Evolutionary conservation across 2,329 filamentous ascomycete genomes (phyloP), one percentile per base, ranked within the genome.

Genomic region (Alternaria sp.): DNA sequence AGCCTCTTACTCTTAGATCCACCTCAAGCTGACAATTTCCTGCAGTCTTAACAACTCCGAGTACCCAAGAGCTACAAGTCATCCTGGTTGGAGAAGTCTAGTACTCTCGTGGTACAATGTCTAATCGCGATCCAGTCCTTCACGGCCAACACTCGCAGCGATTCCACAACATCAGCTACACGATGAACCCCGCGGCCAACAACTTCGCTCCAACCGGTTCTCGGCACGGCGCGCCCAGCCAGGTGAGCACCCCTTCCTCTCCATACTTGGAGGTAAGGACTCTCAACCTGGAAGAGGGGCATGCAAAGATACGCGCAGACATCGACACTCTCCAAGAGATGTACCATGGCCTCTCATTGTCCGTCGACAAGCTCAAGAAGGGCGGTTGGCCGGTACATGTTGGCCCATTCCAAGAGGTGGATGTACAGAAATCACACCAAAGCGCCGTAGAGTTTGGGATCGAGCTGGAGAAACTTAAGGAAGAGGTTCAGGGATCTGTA

Each of bases 291-390:
- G 67, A 74, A 55, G 55, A 63, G 12, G 63, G 61, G 32, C 66
- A 73, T 40, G 40, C 7, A 12, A 61, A 32, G 36, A 40, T 76
- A 15, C 65, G 62, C 5, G 50, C 32, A 9, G 67, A 75, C 8
- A 26, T 76, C 25, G 52, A 65, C 10, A 32, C 28, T 21, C 63
- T 76, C 15, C 68, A 65, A 19, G 63, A 67, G 13, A 9, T 69
- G 3, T 66, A 49, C 44, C 67, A 71, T 30, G 47, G 40, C 7
- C 65, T 78, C 32, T 61, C 60, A 19, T 57, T 50, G 12, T 70
- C 70, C 3, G 59, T 78, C 23, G 69, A 74, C 21, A 65, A 57
- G 19, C 17, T 72, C 26, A 69, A 71, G 55, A 68, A 64, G 36
- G 70, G 67, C 8, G 59, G 61, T 12, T 73, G 66, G 69, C 58